phyloP scores from a whole-genome alignment of 768 basidiomycete genomes.

The Boletus speciosus region DNA sequence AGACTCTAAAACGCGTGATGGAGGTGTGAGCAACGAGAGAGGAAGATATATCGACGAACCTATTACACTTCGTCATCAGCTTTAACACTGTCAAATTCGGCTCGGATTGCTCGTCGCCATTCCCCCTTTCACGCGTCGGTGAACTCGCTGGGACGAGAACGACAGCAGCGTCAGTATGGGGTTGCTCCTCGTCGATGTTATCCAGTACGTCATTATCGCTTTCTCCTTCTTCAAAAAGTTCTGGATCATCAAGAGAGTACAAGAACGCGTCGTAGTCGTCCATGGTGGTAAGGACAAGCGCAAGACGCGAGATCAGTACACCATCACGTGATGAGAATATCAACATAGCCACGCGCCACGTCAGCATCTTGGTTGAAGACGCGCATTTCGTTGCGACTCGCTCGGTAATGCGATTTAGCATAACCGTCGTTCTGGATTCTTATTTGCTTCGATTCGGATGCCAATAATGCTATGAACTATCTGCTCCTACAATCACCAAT shows the following conservation, averaged over 20 bases:
- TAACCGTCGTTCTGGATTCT: neutral
- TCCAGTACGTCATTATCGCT: constrained; percentile 24
- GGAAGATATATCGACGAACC: constrained; percentile 2
- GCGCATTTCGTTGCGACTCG: too few relatives aligned
- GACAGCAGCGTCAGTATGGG: constrained; percentile 1
- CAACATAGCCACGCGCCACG: too few relatives aligned
- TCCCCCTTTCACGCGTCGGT: neutral
- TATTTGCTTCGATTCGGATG: neutral
- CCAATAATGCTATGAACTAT: neutral
- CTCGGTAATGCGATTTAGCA: neutral
- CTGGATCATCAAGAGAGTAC: constrained; percentile 21
- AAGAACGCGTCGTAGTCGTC: constrained; percentile 25
- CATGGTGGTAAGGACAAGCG: constrained; percentile 4
- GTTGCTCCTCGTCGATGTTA: constrained; percentile 20
- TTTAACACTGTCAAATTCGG: neutral
- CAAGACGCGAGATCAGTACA: constrained; percentile 2
- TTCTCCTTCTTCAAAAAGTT: constrained; percentile 2
- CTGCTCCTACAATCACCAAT: neutral
- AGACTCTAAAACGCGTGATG: constrained; percentile 11
- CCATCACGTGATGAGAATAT: constrained; percentile 1
- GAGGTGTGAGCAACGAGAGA: neutral
- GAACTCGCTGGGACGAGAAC: constrained; percentile 20
- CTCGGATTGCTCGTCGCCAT: neutral
- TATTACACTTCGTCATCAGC: constrained; percentile 13
- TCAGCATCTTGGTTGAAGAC: too few relatives aligned